Conservation (phyloP, 306 rosid genomes). For the Cucurbita pepo region DNA sequence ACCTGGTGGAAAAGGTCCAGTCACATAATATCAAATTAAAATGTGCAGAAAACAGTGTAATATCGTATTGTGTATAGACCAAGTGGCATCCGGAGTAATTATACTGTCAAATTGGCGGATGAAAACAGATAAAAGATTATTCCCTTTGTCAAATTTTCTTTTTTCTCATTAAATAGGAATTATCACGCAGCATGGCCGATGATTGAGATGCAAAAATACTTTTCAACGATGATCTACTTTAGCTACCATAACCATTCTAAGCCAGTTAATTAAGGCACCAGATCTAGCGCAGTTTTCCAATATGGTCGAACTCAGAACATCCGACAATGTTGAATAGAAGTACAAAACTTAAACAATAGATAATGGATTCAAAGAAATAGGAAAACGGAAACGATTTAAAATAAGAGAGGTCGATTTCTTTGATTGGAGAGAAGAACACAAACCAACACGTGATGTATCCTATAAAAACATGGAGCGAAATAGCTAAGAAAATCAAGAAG, state of each 20-base stretch:
- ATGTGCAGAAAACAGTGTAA: not conserved
- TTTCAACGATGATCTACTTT: not conserved
- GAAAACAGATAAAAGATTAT: not conserved
- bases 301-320: not conserved
- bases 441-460: not conserved
- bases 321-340: not conserved
- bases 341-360: not conserved
- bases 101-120: not conserved
- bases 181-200: not conserved
- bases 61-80: not conserved
- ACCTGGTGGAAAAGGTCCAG: constrained; percentile 60
- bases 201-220: not conserved
- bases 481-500: not conserved
- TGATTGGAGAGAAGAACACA: not conserved
- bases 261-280: not conserved
- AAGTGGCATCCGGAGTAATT: not conserved
- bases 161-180: not conserved
- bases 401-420: not conserved
- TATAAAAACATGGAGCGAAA: not conserved
- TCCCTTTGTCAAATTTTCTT: not conserved
- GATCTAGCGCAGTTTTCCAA: not conserved
- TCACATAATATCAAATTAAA: constrained; percentile 7
- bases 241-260: not conserved
- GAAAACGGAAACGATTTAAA: not conserved
- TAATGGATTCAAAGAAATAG: not conserved